phyloP scores from a whole-genome alignment of 1,284 basidiomycete species.

The Pseudomicrostroma phylloplanum region DNA sequence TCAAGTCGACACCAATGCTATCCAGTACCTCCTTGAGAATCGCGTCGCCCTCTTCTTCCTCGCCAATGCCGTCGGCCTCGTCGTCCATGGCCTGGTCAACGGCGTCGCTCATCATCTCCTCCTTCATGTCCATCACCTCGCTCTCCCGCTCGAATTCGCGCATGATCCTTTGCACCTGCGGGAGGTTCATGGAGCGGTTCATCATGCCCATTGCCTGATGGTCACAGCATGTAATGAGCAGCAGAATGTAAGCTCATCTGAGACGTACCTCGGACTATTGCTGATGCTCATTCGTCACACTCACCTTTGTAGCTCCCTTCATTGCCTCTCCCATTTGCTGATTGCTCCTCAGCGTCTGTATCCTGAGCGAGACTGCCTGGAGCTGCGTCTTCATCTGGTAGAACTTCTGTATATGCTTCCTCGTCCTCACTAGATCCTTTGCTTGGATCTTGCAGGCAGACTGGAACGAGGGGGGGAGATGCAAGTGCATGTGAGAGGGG shows the following conservation, averaged over 20 bases:
- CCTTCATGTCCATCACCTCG: conserved; percentile 99
- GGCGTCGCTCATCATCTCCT: conserved; percentile 99
- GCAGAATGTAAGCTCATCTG: too few relatives aligned
- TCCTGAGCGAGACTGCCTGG: conserved; percentile 88
- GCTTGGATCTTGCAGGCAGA: conserved; percentile 88
- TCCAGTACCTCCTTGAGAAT: conserved; percentile 94
- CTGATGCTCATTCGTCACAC: conserved; percentile 53
- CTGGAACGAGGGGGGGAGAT: conserved; percentile 9
- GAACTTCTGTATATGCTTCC: conserved; percentile 94
- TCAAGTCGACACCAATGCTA: conserved; percentile 87
- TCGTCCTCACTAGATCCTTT: conserved; percentile 91
- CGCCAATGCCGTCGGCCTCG: conserved; percentile 59
- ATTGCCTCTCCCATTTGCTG: conserved; percentile 99
- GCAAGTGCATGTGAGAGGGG: background rate
- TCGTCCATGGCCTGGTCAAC: conserved; percentile 98
- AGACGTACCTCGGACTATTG: too few relatives aligned
- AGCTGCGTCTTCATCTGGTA: conserved; percentile 98
- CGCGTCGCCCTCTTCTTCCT: conserved; percentile 89
- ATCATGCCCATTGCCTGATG: conserved; percentile 81
- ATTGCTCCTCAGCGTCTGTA: conserved; percentile 92
- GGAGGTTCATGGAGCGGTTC: conserved; percentile 92
- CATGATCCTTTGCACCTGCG: conserved; percentile 91
- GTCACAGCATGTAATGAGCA: too few relatives aligned
- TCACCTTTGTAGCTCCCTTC: conserved; percentile 78
- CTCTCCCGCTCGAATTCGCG: conserved; percentile 96